phyloP scores from a whole-genome alignment of 352 stramenopile genomes.

The Globisporangium spinosum region DNA sequence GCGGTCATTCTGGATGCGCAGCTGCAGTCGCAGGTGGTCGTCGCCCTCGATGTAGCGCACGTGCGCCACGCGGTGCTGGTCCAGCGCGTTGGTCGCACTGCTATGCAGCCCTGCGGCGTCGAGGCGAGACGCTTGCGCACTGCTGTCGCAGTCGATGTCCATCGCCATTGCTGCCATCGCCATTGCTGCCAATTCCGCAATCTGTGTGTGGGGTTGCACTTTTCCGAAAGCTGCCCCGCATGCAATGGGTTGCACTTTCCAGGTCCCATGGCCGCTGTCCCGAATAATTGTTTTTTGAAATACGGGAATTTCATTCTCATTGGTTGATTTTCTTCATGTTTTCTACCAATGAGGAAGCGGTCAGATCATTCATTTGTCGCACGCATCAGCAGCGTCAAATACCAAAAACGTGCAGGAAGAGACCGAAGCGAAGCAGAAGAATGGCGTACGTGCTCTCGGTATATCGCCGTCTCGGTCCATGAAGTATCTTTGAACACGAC shows the following conservation, averaged over 20 bases:
- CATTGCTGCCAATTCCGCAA: background rate
- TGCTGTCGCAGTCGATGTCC: constrained; percentile 1
- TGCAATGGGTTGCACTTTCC: background rate
- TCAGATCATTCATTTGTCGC: background rate
- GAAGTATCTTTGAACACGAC: too few relatives aligned
- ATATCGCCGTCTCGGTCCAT: background rate
- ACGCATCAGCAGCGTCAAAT: background rate
- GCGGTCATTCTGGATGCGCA: constrained; percentile 42
- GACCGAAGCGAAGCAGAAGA: background rate
- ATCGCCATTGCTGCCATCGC: background rate
- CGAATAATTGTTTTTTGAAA: background rate
- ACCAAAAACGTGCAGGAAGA: background rate
- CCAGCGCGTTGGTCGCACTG: background rate
- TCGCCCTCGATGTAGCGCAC: constrained; percentile 41
- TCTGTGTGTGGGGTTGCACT: background rate
- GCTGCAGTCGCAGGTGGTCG: constrained; percentile 46
- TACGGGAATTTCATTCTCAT: background rate
- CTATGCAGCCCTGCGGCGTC: background rate
- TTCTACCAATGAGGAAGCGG: background rate
- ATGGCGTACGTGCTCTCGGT: constrained; percentile 5
- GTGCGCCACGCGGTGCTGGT: constrained; percentile 33
- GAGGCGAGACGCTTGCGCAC: background rate
- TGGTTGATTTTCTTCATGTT: background rate
- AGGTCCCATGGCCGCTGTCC: background rate
- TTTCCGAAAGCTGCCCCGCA: background rate